Conservation (phyloP, 176 grass and related monocot species). For the Lolium multiflorum region DNA sequence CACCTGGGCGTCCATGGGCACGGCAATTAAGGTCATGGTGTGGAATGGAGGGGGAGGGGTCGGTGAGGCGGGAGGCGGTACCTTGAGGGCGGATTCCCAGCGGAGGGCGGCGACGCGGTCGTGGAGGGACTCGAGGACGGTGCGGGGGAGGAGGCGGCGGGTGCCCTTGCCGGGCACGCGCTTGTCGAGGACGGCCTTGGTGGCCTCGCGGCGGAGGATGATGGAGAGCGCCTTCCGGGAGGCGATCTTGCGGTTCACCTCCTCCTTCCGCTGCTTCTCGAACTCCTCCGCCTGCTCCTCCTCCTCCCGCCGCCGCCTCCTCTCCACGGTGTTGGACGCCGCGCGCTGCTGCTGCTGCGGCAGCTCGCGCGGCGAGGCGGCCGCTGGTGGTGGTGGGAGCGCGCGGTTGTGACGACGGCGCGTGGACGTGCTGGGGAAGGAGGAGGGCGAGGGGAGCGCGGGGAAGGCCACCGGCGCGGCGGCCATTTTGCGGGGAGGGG, state of each 20-base stretch:
- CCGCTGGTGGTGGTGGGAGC: not conserved
- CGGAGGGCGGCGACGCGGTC: constrained; percentile 75
- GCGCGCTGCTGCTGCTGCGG: constrained; percentile 23
- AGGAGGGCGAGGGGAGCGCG: not conserved
- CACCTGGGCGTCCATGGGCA: constrained; percentile 53
- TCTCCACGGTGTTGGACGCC: not conserved
- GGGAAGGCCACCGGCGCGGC: constrained; percentile 43
- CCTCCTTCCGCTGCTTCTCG: constrained; percentile 67
- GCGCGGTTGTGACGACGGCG: not conserved
- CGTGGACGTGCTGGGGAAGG: not conserved
- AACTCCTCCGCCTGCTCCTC: constrained; percentile 19
- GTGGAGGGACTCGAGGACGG: constrained; percentile 90
- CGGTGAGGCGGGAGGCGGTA: not conserved
- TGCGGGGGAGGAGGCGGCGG: constrained; percentile 80
- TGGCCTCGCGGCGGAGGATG: constrained; percentile 88
- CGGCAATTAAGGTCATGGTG: not conserved
- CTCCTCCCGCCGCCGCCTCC: constrained; percentile 31
- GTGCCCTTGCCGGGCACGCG: constrained; percentile 72
- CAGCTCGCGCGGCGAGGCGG: constrained; percentile 21
- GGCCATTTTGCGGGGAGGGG: constrained; percentile 41
- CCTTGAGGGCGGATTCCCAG: constrained; percentile 94
- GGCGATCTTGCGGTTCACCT: constrained; percentile 86
- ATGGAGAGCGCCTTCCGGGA: constrained; percentile 86
- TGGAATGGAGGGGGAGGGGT: too few species aligned
- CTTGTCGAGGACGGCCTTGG: constrained; percentile 90